Conservation (phyloP, 495 filamentous ascomycete genomes). For the Penicillium ucsense region DNA sequence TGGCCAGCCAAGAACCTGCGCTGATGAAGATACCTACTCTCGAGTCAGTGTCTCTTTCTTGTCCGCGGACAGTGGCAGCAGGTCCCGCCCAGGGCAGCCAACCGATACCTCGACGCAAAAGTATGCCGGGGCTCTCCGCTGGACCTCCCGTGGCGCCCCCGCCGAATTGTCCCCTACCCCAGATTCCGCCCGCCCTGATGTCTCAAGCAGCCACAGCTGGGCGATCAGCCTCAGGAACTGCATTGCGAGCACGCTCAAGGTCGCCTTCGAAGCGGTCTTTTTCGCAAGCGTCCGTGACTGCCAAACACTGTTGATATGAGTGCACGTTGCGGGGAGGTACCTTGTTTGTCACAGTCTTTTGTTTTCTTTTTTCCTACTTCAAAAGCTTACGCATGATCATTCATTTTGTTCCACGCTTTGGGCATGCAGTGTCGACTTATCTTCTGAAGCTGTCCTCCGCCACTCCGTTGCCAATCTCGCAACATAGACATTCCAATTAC, state of each 20-base stretch:
- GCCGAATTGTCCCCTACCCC: conserved; percentile 53
- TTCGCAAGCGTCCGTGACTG: neutral
- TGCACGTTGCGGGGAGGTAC: no score
- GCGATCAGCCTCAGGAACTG: conserved; percentile 3
- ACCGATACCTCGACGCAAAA: conserved; percentile 34
- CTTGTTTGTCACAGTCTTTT: no score
- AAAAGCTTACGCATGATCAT: no score
- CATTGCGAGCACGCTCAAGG: conserved; percentile 9
- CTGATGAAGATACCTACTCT: neutral
- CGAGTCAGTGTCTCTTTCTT: conserved; percentile 6
- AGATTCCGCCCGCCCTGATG: conserved; percentile 36
- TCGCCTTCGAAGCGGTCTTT: conserved; percentile 4
- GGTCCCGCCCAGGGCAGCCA: conserved; percentile 4
- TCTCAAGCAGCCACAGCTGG: conserved; percentile 5
- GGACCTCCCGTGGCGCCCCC: conserved; percentile 55
- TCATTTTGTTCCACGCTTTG: no score
- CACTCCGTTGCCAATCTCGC: no score
- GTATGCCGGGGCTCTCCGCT: conserved; percentile 47
- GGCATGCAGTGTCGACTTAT: no score
- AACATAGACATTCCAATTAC: no score
- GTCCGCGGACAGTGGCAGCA: conserved; percentile 3
- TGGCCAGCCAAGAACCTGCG: neutral
- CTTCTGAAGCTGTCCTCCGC: no score
- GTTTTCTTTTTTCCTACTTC: no score
- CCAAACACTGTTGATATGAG: neutral